phyloP scores from a whole-genome alignment of 495 filamentous ascomycete genomes.

The Penicillium simplicissimum region DNA sequence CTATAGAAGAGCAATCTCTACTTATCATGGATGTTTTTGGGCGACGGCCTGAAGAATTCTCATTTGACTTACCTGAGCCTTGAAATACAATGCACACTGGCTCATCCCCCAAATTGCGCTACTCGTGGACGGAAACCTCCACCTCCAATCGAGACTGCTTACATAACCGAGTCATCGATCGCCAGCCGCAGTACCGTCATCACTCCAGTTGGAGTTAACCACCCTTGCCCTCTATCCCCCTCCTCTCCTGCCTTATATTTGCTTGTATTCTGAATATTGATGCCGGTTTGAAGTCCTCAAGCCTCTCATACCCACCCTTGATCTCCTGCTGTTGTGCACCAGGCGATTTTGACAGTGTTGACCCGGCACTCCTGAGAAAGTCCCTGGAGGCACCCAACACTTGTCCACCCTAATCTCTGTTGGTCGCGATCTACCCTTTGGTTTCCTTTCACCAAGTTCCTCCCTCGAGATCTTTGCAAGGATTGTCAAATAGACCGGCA shows the following conservation, averaged over 20 bases:
- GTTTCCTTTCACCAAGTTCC: neutral
- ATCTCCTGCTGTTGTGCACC: neutral
- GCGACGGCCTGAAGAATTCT: too few species aligned
- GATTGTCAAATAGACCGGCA: neutral
- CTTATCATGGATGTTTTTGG: too few species aligned
- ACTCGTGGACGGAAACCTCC: too few species aligned
- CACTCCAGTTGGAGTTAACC: conserved; percentile 29
- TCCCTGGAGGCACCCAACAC: conserved; percentile 18
- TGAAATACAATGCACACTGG: too few species aligned
- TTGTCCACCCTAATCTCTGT: conserved; percentile 13
- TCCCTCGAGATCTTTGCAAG: neutral
- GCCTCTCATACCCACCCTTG: neutral
- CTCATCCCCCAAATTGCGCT: too few species aligned
- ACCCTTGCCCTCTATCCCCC: conserved; percentile 16
- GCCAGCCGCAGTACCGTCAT: conserved; percentile 21
- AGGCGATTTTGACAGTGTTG: conserved; percentile 4
- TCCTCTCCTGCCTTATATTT: conserved; percentile 3
- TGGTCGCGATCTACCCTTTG: conserved; percentile 17
- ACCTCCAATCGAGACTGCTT: conserved; percentile 10
- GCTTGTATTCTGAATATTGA: neutral
- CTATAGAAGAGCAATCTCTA: too few species aligned
- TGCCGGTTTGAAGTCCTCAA: neutral
- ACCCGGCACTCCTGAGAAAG: conserved; percentile 27
- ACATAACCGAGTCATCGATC: conserved; percentile 25
- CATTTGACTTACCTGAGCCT: too few species aligned